phyloP scores from a whole-genome alignment of 805 yeast species.

The Ogataea dorogensis region DNA sequence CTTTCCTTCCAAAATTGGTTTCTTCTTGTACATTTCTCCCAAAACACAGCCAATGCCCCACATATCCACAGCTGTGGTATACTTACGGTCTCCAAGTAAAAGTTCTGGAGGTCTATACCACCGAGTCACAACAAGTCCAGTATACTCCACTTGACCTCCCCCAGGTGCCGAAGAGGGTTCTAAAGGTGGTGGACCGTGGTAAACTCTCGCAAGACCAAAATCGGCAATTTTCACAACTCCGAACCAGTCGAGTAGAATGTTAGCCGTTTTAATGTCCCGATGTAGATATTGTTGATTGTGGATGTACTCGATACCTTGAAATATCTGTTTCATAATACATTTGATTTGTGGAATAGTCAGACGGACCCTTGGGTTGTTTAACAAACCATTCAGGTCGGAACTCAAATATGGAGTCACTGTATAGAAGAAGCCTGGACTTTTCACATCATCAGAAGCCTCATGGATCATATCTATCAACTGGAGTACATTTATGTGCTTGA shows the following conservation, averaged over 20 bases:
- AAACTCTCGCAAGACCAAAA: conserved; percentile 84
- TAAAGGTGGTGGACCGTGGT: conserved; percentile 37
- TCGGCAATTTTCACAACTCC: conserved; percentile 91
- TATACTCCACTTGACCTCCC: conserved; percentile 52
- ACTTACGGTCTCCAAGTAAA: conserved; percentile 76
- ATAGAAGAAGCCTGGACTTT: conserved; percentile 49
- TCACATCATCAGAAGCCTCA: conserved; percentile 37
- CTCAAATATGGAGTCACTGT: conserved; percentile 94
- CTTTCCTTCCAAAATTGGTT: conserved; percentile 82
- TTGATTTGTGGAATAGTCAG: conserved; percentile 71
- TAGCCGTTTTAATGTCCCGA: conserved; percentile 96
- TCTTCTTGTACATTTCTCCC: conserved; percentile 80
- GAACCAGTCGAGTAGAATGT: conserved; percentile 70
- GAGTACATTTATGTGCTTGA: conserved; percentile 69
- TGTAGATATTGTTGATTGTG: conserved; percentile 67
- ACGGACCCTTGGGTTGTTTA: conserved; percentile 71
- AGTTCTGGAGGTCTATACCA: conserved; percentile 98
- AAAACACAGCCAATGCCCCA: conserved; percentile 98
- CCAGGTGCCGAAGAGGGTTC: conserved; percentile 40
- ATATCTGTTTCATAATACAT: conserved; percentile 73
- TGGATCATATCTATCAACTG: conserved; percentile 78
- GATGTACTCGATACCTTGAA: conserved; percentile 77
- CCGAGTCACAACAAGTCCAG: conserved; percentile 82
- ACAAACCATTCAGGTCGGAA: conserved; percentile 83
- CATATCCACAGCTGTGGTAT: conserved; percentile 93